A percentile compares a stretch with the other conserved stretches of the same genome.
phyloP scores from a whole-genome alignment of 495 filamentous ascomycete genomes.

The Podospora anserina region DNA sequence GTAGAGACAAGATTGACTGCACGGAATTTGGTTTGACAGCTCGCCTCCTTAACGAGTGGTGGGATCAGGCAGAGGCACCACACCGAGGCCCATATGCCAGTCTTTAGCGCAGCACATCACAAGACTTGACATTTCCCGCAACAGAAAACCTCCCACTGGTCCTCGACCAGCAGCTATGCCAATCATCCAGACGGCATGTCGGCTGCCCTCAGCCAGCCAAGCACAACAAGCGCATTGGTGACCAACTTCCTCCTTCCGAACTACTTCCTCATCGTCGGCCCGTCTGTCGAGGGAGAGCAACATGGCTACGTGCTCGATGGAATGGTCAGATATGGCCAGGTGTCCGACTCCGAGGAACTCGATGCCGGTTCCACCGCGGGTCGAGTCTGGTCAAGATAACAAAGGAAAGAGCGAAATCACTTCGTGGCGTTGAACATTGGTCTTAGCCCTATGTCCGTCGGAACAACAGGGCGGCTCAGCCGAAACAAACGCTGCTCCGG shows the following conservation, averaged over 20 bases:
- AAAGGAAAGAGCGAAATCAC: not conserved
- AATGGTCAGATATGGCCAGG: not conserved
- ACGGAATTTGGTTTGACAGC: not conserved
- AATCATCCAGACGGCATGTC: not conserved
- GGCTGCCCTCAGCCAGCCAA: not conserved
- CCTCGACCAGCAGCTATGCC: not conserved
- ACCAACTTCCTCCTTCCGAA: not conserved
- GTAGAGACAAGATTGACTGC: not conserved
- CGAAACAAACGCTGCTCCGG: constrained; percentile 2
- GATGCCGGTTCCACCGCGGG: not conserved
- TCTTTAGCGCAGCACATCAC: not conserved
- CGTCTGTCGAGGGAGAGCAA: not conserved
- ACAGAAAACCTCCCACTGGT: not conserved
- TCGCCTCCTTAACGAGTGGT: not conserved
- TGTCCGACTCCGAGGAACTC: not conserved
- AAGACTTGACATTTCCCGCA: not conserved
- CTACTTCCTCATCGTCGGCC: not conserved
- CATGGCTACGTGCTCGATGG: not conserved
- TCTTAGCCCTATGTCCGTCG: constrained; percentile 1
- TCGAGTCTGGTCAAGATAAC: not conserved
- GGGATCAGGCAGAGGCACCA: not conserved
- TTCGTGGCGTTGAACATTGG: not conserved
- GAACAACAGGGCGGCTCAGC: constrained; percentile 8
- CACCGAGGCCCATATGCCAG: not conserved
- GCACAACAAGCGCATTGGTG: not conserved